Evolutionary conservation across 1,284 basidiomycete species (phyloP), one percentile per base, ranked within the genome.

Genomic region (Heterobasidion irregulare): DNA sequence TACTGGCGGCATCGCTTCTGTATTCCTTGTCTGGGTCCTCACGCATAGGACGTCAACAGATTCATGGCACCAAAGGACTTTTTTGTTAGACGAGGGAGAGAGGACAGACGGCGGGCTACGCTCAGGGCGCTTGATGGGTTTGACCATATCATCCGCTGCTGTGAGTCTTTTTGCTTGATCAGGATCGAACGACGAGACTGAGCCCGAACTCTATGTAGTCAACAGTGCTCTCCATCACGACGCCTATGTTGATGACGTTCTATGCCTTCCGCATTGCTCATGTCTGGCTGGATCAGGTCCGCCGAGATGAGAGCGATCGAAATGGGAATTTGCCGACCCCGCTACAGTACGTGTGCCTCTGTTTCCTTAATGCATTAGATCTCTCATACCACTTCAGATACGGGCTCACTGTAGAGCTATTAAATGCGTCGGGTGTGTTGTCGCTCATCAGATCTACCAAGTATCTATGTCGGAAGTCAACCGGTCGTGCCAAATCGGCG

Each of bases 71-170:
- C 38, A 53, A n/a, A 15, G 43, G 4, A 43, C 51, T 8, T 53
- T 53, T 18, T 12, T 53, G 51, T 36, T 53, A 13, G 51, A 53
- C 26, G 51, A 53, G 33, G 51, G 51, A n/a, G 43, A 26, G 15
- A 43, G 36, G 1, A 44, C 32, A 3, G 51, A 53, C 16, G 51
- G 51, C 13, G 51, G 51, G 41, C 36, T 44, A 8, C 9, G 36
- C 4, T 26, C 51, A 12, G 51, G 32, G 18, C 51, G 51, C 13
- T 44, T 53, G 43, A 43, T 36, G 18, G 51, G 51, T 8, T 18
- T 53, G 41, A 53, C 51, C 10, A 53, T 53, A 13, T 35, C 51
- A 8, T 53, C 51, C 13, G 51, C 51, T 33, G 51, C 51, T n/a
- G 51, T 53, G 34, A 35, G 51, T 51, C 8, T 19, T 8, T 38